phyloP scores from a whole-genome alignment of 2,329 filamentous ascomycete genomes.

The Aspergillus ustus region DNA sequence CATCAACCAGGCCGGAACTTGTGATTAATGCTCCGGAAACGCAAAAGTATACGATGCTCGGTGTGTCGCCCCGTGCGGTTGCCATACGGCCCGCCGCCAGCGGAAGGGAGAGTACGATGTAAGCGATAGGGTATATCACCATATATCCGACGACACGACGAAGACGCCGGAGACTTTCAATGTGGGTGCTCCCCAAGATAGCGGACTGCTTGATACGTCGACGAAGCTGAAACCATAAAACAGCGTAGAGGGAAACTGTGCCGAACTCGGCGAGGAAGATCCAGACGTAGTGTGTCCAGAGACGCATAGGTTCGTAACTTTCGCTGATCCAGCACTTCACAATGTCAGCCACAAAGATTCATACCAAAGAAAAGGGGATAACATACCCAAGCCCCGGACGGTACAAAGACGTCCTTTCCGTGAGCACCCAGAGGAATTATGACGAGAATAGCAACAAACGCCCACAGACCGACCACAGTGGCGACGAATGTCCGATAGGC shows the following conservation, averaged over 20 bases:
- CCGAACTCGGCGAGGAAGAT: constrained; percentile 60
- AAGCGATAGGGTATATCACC: constrained; percentile 55
- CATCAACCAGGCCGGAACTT: constrained; percentile 63
- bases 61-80: constrained; percentile 38
- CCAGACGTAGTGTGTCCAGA: constrained; percentile 61
- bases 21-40: constrained; percentile 61
- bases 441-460: constrained; percentile 51
- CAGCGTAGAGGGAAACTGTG: constrained; percentile 54
- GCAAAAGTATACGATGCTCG: constrained; percentile 52
- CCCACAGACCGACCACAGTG: constrained; percentile 52
- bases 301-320: constrained; percentile 49
- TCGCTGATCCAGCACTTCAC: constrained; percentile 42
- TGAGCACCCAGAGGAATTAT: constrained; percentile 52
- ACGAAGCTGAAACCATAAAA: constrained; percentile 56
- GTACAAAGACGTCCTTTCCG: constrained; percentile 50
- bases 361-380: neutral
- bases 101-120: constrained; percentile 68
- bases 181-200: constrained; percentile 41
- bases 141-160: constrained; percentile 53
- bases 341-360: constrained; percentile 8
- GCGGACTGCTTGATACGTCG: constrained; percentile 47
- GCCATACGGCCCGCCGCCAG: constrained; percentile 57
- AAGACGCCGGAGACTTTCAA: constrained; percentile 44
- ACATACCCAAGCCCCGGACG: constrained; percentile 55
- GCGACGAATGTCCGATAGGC: constrained; percentile 51